phyloP scores from a whole-genome alignment of 306 rosid genomes.

The cucumber (Cucumis sativus) region Cucumber_9930_V3 NC_026656.2:13430501-13431000 shows the following conservation, averaged over 20 bases:
- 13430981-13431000: neutral
- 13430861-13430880: no score
- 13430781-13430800: no score
- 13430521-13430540: conserved; percentile 54
- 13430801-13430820: no score
- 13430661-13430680: neutral
- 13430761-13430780: no score
- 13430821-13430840: no score
- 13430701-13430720: neutral
- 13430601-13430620: conserved; percentile 29
- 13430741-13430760: neutral
- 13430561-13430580: conserved; percentile 59
- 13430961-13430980: neutral
- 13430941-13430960: neutral
- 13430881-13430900: neutral
- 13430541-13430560: conserved; percentile 65
- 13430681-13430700: neutral
- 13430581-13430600: conserved; percentile 48
- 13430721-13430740: neutral
- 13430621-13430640: neutral
- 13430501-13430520: conserved; percentile 40
- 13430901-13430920: neutral
- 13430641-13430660: neutral
- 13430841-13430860: no score
- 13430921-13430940: neutral